phyloP scores from a whole-genome alignment of 495 filamentous ascomycete species.

The Aspergillus conjunctus region DNA sequence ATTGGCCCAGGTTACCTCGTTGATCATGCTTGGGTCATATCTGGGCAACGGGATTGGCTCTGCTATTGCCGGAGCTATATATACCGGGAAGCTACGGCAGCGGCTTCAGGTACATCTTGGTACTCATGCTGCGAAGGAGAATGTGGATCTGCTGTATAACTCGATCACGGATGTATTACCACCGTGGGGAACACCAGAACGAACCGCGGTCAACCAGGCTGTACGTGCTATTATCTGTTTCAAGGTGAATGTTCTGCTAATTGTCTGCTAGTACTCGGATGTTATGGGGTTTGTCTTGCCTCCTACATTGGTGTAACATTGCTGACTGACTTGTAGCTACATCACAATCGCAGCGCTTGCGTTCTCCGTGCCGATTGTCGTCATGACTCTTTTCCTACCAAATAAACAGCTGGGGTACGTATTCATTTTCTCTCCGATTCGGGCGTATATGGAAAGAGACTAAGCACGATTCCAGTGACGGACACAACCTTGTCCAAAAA shows the following conservation, averaged over 20 bases:
- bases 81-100: conserved; percentile 43
- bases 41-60: conserved; percentile 50
- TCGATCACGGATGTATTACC: conserved; percentile 47
- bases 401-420: conserved; percentile 46
- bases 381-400: conserved; percentile 44
- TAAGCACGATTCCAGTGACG: conserved; percentile 24
- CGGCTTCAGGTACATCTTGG: conserved; percentile 38
- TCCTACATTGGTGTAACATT: background rate
- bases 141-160: conserved; percentile 41
- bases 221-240: conserved; percentile 27
- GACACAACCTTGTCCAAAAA: conserved; percentile 38
- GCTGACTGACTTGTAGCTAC: conserved; percentile 27
- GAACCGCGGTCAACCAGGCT: conserved; percentile 44
- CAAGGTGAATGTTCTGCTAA: conserved; percentile 16
- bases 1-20: conserved; percentile 50
- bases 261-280: conserved; percentile 41
- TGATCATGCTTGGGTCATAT: conserved; percentile 46
- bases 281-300: conserved; percentile 37
- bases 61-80: conserved; percentile 52
- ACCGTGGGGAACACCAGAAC: conserved; percentile 43
- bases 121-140: conserved; percentile 18
- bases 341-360: conserved; percentile 50
- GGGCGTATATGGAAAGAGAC: background rate
- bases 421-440: background rate
- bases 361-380: conserved; percentile 38